Conservation (phyloP, 2,329 filamentous ascomycete genomes). For the Aspergillus sojae region DNA sequence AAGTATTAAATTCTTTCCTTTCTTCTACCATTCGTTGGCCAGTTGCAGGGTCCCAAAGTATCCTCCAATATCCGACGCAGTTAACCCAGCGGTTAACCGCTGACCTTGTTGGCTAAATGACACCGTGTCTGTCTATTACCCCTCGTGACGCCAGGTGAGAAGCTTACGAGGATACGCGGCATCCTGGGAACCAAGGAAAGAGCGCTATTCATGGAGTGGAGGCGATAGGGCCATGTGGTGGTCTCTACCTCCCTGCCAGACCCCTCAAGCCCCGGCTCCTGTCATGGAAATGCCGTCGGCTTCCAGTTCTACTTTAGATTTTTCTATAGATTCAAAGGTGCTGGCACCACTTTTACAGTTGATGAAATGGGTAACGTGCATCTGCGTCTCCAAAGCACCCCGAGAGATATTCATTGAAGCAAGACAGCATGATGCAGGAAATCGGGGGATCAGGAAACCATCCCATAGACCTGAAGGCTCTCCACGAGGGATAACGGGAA, state of each 20-base stretch:
- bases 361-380: background rate
- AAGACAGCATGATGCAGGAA: background rate
- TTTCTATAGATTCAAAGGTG: background rate
- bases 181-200: background rate
- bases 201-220: background rate
- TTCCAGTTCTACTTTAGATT: background rate
- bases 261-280: background rate
- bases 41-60: background rate
- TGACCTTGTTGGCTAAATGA: background rate
- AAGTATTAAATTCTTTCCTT: background rate
- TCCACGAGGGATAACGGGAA: background rate
- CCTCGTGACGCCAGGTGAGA: background rate
- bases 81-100: background rate
- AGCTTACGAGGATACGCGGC: background rate
- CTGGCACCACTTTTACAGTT: background rate
- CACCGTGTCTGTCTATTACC: background rate
- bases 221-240: background rate
- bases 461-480: background rate
- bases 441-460: background rate
- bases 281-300: background rate
- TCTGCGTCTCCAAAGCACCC: background rate
- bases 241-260: background rate
- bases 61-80: background rate
- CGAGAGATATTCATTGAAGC: background rate
- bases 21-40: background rate